Percentiles rank a stretch among this genome's conserved stretches.
phyloP scores from a whole-genome alignment of 371 early-diverging fungal genomes.

The Mucor circinelloides region DNA sequence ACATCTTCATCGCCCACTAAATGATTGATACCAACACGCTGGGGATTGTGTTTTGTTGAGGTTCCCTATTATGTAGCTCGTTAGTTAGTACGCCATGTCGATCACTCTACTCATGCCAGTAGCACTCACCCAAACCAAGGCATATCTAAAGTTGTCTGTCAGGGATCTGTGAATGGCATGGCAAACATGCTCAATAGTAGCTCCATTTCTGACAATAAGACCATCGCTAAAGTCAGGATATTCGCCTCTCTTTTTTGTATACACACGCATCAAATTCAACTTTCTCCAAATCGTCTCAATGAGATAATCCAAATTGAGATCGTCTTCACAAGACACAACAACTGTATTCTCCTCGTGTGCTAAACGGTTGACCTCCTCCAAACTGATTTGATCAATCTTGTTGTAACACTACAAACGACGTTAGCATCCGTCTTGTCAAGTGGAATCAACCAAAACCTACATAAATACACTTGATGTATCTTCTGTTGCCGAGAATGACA shows the following conservation, averaged over 20 bases:
- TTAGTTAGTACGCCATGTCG: too few relatives aligned
- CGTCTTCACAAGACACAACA: constrained; percentile 90
- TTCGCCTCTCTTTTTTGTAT: constrained; percentile 97
- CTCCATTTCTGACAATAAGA: constrained; percentile 86
- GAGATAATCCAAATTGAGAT: constrained; percentile 94
- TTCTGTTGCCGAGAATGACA: constrained; percentile 96
- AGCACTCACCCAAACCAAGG: constrained; percentile 81
- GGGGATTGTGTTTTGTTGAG: constrained; percentile 95
- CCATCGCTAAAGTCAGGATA: constrained; percentile 97
- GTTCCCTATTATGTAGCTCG: constrained; percentile 57
- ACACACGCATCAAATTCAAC: constrained; percentile 89
- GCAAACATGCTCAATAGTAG: constrained; percentile 96
- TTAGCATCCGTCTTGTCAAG: not conserved
- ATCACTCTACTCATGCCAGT: not conserved
- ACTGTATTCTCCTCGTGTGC: constrained; percentile 90
- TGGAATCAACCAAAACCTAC: constrained; percentile 42
- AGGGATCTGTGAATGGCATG: constrained; percentile 94
- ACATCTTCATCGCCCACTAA: constrained; percentile 97
- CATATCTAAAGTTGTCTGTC: constrained; percentile 90
- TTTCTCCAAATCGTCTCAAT: constrained; percentile 91
- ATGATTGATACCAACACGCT: constrained; percentile 95
- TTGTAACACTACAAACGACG: constrained; percentile 75
- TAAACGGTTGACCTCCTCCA: constrained; percentile 95
- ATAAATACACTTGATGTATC: constrained; percentile 96
- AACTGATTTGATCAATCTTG: constrained; percentile 97